These are phyloP conservation scores for Saccharomyces pastorianus DNA, from an alignment of 1,139 yeast genomes.

Conservation along the genomic window DNA sequence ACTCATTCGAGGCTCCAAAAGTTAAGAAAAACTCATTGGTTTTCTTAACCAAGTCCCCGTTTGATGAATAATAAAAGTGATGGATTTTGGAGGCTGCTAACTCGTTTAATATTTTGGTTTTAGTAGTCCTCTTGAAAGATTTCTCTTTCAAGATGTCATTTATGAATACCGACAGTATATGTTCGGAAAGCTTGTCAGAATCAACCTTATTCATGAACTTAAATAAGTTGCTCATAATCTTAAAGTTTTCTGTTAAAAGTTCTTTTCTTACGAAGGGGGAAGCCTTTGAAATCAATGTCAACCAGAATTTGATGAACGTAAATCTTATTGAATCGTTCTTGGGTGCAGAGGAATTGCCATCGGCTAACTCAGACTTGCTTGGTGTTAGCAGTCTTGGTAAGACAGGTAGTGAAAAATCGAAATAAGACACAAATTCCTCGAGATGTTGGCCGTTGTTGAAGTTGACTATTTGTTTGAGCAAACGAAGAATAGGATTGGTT, in stretches of 20 bases:
- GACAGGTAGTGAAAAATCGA: conserved; percentile 58
- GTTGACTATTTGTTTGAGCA: conserved; percentile 46
- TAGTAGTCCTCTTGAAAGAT: conserved; percentile 59
- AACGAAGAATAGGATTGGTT: conserved; percentile 52
- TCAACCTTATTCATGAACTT: conserved; percentile 54
- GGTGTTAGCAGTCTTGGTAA: conserved; percentile 58
- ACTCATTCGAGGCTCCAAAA: conserved; percentile 43
- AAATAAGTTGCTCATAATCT: conserved; percentile 56
- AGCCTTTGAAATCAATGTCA: conserved; percentile 42
- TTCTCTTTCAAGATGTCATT: conserved; percentile 49
- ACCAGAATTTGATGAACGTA: conserved; percentile 55
- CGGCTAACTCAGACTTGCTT: conserved; percentile 39
- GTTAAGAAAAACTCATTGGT: conserved; percentile 45
- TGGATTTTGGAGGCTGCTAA: conserved; percentile 56
- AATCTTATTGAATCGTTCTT: conserved; percentile 41
- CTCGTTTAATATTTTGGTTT: conserved; percentile 72
- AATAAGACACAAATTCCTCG: conserved; percentile 51
- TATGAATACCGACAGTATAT: conserved; percentile 43
- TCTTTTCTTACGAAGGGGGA: conserved; percentile 55
- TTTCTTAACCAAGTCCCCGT: conserved; percentile 31
- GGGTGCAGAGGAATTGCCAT: conserved; percentile 32
- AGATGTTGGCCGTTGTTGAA: conserved; percentile 45
- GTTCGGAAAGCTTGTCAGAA: conserved; percentile 37
- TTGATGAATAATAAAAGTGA: conserved; percentile 41
- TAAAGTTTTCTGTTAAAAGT: conserved; percentile 47